phyloP scores from a whole-genome alignment of 345 rosid species.

The Rubroshorea leprosula region DNA sequence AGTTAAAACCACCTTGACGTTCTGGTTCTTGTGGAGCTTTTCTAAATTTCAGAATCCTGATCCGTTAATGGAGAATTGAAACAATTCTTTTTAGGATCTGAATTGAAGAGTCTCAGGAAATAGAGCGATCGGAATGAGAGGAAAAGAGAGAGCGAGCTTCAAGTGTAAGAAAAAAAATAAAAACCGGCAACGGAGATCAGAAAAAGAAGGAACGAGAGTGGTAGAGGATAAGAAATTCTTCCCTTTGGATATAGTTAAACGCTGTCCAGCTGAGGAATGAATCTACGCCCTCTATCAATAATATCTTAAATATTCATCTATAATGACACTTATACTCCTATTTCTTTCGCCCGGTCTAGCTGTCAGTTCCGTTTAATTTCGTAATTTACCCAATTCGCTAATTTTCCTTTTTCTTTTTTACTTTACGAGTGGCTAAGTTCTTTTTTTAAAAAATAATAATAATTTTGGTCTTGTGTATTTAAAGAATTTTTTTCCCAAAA shows the following conservation, averaged over 20 bases:
- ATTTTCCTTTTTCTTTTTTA: too few species aligned
- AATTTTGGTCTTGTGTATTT: too few species aligned
- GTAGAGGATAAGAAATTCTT: conserved; percentile 26
- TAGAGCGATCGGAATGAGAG: neutral
- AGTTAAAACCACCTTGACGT: neutral
- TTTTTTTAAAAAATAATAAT: too few species aligned
- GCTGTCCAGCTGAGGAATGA: neutral
- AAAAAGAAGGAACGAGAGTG: conserved; percentile 12
- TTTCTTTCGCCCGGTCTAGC: too few species aligned
- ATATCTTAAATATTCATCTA: neutral
- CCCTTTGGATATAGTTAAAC: neutral
- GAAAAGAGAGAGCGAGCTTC: conserved; percentile 7
- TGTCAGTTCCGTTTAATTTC: too few species aligned
- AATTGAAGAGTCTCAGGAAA: neutral
- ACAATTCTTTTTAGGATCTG: neutral
- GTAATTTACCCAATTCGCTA: too few species aligned
- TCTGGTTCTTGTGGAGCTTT: neutral
- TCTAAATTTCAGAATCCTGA: neutral
- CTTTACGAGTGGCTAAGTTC: too few species aligned
- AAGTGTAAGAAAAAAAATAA: conserved; percentile 4
- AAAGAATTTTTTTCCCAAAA: too few species aligned
- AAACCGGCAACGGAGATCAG: conserved; percentile 19
- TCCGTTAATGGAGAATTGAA: neutral
- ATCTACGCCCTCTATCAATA: neutral
- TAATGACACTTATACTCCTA: neutral